Conservation (phyloP, 768 basidiomycete genomes). For the Gymnopilus junonius region DNA sequence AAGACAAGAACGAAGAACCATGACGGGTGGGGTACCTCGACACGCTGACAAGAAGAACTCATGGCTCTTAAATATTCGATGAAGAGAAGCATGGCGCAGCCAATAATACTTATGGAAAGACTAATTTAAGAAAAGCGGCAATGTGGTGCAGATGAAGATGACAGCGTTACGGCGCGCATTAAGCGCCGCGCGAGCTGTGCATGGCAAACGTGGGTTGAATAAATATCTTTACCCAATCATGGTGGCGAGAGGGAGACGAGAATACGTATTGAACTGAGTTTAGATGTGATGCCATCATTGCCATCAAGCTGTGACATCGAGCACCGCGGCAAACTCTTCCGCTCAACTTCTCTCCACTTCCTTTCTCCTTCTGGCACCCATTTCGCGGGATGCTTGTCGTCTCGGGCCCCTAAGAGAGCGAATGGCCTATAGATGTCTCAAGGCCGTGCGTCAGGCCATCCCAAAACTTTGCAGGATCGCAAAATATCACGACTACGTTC, state of each 20-base stretch:
- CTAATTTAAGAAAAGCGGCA: background rate
- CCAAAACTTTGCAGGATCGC: slow-evolving; percentile 22
- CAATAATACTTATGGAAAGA: background rate
- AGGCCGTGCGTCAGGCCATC: slow-evolving; percentile 12
- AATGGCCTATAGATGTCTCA: slow-evolving; percentile 30
- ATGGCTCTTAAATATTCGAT: background rate
- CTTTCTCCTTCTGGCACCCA: slow-evolving; percentile 9
- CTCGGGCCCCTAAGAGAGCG: slow-evolving; percentile 13
- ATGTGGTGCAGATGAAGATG: background rate
- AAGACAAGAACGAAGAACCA: background rate
- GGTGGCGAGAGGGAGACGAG: background rate
- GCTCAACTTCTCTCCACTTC: slow-evolving; percentile 3
- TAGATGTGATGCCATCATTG: background rate
- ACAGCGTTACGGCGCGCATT: background rate
- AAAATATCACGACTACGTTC: slow-evolving; percentile 75
- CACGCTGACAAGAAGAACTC: background rate
- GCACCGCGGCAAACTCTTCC: background rate
- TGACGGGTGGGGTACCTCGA: background rate
- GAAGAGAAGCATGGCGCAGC: background rate
- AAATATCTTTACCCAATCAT: background rate
- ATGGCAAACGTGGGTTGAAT: background rate
- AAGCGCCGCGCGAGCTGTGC: background rate
- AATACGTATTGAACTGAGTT: background rate
- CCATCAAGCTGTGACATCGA: background rate
- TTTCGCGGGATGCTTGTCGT: slow-evolving; percentile 23